Evolutionary conservation across 352 stramenopile species (phyloP).

Genomic region (Pythium brachiatum): DNA sequence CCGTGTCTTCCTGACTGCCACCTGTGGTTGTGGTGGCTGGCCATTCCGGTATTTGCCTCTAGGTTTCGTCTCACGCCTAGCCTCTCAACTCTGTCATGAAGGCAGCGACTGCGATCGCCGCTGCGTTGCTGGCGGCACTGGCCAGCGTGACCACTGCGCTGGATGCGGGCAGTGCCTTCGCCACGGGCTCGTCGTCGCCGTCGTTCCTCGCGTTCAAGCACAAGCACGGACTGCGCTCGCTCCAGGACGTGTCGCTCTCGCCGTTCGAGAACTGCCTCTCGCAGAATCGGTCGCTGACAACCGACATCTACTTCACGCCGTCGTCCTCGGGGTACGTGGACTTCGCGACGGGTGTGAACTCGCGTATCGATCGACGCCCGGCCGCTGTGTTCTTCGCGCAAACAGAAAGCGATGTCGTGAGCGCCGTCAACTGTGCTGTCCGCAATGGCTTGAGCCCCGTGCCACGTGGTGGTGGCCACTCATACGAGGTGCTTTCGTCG

Average conservation of each 20-base stretch:
- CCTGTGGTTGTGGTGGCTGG: no score
- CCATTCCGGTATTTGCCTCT: not conserved
- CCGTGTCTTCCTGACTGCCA: no score
- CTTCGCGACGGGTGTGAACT: conserved; percentile 51
- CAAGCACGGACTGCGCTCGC: conserved; percentile 12
- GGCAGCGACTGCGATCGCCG: not conserved
- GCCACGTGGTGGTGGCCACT: conserved; percentile 49
- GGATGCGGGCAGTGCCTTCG: not conserved
- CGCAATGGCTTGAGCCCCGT: conserved; percentile 35
- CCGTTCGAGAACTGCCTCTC: conserved; percentile 22
- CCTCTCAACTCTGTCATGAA: no score
- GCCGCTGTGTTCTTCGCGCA: conserved; percentile 48
- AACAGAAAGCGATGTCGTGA: conserved; percentile 41
- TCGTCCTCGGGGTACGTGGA: conserved; percentile 30
- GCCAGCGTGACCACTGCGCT: not conserved
- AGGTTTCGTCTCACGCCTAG: not conserved
- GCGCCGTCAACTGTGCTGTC: conserved; percentile 39
- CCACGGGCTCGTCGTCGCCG: conserved; percentile 5
- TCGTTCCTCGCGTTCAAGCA: conserved; percentile 21
- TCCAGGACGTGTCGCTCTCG: conserved; percentile 8
- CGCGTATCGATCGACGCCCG: conserved; percentile 41
- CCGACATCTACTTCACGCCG: conserved; percentile 25
- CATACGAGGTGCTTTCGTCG: conserved; percentile 55
- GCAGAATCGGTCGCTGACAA: conserved; percentile 15
- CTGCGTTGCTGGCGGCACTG: not conserved